Conservation (phyloP, 805 yeast species). For the Ogataea saltuana region DNA sequence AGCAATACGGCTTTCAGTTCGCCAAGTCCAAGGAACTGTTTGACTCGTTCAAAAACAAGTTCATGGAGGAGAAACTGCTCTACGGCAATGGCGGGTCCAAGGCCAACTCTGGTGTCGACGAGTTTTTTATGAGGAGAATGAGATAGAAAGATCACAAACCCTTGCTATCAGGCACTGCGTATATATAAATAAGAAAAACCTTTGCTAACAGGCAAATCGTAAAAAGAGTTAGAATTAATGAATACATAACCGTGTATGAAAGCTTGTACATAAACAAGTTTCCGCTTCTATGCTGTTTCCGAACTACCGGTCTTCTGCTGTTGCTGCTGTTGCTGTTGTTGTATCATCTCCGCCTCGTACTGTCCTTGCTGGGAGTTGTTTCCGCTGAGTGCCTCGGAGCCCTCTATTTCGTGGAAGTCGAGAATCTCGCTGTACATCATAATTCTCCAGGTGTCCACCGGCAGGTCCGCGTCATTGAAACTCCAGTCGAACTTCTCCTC, state of each 20-base stretch:
- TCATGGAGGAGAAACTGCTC: constrained; percentile 35
- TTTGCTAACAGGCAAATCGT: not conserved
- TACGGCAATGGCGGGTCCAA: constrained; percentile 17
- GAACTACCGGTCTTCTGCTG: constrained; percentile 14
- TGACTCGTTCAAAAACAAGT: constrained; percentile 32
- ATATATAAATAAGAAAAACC: not conserved
- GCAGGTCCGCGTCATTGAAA: constrained; percentile 95
- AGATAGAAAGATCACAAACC: constrained; percentile 6
- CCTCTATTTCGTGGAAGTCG: constrained; percentile 91
- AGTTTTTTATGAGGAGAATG: constrained; percentile 23
- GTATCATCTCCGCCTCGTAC: constrained; percentile 26
- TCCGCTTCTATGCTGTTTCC: constrained; percentile 3
- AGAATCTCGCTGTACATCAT: constrained; percentile 98
- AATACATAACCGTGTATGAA: not conserved
- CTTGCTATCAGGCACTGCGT: not conserved
- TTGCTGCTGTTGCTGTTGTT: constrained; percentile 26
- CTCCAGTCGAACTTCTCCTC: constrained; percentile 95
- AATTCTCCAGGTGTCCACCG: constrained; percentile 97
- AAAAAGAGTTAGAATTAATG: not conserved
- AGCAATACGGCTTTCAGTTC: constrained; percentile 28
- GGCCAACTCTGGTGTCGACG: constrained; percentile 21
- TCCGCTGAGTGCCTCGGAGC: constrained; percentile 25
- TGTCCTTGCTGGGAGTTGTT: constrained; percentile 21
- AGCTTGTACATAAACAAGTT: too few species aligned
- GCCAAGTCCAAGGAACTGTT: constrained; percentile 32